These are phyloP conservation scores for Phytophthora fragariae DNA, from an alignment of 352 stramenopile genomes.

Conservation along the genomic window DNA sequence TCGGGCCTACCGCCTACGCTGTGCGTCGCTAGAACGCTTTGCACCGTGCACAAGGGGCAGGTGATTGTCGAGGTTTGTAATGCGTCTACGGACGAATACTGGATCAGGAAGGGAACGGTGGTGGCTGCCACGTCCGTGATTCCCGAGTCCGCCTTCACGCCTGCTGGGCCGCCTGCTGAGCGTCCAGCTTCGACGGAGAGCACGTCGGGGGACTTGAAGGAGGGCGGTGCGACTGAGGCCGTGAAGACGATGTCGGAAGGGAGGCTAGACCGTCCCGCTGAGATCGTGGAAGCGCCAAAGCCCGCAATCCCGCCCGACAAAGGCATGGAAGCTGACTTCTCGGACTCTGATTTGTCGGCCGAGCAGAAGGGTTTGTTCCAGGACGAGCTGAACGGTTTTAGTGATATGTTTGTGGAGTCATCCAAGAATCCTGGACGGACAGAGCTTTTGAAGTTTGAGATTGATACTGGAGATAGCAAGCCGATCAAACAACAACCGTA, in stretches of 20 bases:
- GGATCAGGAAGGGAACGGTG: background rate
- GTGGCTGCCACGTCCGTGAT: background rate
- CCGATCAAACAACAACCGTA: constrained; percentile 20
- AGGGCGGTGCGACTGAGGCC: too few relatives aligned
- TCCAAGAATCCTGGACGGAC: constrained; percentile 8
- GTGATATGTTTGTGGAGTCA: constrained; percentile 9
- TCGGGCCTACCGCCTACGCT: background rate
- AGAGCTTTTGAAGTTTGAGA: constrained; percentile 12
- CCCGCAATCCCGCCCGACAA: background rate
- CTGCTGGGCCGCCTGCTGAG: too few relatives aligned
- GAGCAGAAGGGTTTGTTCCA: background rate
- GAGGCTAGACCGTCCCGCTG: background rate
- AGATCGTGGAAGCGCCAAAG: background rate
- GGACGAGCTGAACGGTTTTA: background rate
- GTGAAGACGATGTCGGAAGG: background rate
- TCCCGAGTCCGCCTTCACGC: background rate
- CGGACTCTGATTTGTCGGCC: background rate
- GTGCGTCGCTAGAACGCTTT: background rate
- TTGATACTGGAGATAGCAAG: constrained; percentile 2
- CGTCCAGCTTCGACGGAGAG: too few relatives aligned
- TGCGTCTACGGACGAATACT: background rate
- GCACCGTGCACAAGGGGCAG: background rate
- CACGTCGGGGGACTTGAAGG: too few relatives aligned
- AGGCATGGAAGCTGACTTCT: background rate
- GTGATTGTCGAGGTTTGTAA: constrained; percentile 6